Conservation (phyloP, 2,329 filamentous ascomycete genomes). For the Fusarium tanahbumbuense region DNA sequence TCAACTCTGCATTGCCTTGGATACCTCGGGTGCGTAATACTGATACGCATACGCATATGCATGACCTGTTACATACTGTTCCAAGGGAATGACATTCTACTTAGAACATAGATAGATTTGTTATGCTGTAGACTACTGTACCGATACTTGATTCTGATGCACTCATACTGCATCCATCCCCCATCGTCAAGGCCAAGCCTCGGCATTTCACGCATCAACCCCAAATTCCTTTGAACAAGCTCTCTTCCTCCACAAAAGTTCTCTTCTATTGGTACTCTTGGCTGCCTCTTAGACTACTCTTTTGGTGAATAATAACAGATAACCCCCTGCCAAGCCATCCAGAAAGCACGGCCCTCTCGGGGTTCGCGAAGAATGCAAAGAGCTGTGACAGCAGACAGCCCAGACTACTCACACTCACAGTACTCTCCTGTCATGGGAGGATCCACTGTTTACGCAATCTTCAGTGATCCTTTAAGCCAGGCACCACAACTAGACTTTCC, state of each 20-base stretch:
- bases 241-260: conserved; percentile 3
- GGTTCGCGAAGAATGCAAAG: conserved; percentile 38
- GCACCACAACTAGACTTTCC: conserved; percentile 12
- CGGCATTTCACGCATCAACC: background rate
- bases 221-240: conserved; percentile 3
- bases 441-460: conserved; percentile 36
- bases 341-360: conserved; percentile 41
- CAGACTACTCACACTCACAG: too few species aligned
- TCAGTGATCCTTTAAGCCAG: conserved; percentile 10
- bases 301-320: conserved; percentile 17
- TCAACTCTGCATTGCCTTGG: background rate
- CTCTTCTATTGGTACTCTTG: conserved; percentile 17
- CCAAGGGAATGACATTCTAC: background rate
- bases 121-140: background rate
- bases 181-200: background rate
- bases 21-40: background rate
- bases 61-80: background rate
- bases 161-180: background rate
- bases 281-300: conserved; percentile 28
- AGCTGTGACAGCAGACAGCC: conserved; percentile 8
- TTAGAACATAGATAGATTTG: background rate
- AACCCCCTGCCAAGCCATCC: conserved; percentile 29
- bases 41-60: conserved; percentile 5
- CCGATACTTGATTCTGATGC: background rate
- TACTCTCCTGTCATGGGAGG: conserved; percentile 1